Base-by-base conservation (phyloP, 1,284 basidiomycete species). In the Tetrapyrgos nigripes region DNA sequence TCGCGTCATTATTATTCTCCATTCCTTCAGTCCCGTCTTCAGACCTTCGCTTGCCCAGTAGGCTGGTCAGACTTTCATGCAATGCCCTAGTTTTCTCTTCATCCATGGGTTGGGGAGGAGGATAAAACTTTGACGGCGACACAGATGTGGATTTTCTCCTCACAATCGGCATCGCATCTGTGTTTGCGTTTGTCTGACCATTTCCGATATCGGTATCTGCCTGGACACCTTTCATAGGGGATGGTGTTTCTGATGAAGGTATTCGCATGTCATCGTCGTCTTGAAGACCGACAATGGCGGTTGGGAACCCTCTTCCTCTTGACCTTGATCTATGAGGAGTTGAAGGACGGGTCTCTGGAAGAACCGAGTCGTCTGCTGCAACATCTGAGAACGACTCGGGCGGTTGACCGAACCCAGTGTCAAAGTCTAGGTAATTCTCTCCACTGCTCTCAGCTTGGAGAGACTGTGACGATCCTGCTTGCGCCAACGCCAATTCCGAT, bases 191-290 rank as follows among this genome's bases (percentile, higher is more conserved):
- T n/a, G 21, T 21, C 19, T 33, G 29, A 58, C 53, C 0, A 74
- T 76, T 3, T 81, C 67, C 65, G 9, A n/a, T 24, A 45, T 24
- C 43, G 14, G 4, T 19, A 45, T 23, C 40, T 5, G 43, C 3
- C 21, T 19, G 43, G 43, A 3, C 27, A 17, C 19, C 27, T 53
- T 84, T 86, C 76, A 88, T 78, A 0, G 84, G 80, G 6, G 84
- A 87, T 0, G 84, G 85, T 1, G 84, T 80, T 5, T 71, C 77
- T 3, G 88, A 91, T 0, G 88, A 90, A 1, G 87, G 87, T 45
- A 89, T 77, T 9, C 68, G 76, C 5, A 62, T 63, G 43, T 68
- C 61, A 6, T 60, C 44, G 24, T 64, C 58, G 0, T 47, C 13
- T 5, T 59, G 43, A 21, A 29, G 27, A 9, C 33, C 23, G n/a